Conservation (phyloP, 2,329 filamentous ascomycete species). For the Phyllosticta ampelicida region DNA sequence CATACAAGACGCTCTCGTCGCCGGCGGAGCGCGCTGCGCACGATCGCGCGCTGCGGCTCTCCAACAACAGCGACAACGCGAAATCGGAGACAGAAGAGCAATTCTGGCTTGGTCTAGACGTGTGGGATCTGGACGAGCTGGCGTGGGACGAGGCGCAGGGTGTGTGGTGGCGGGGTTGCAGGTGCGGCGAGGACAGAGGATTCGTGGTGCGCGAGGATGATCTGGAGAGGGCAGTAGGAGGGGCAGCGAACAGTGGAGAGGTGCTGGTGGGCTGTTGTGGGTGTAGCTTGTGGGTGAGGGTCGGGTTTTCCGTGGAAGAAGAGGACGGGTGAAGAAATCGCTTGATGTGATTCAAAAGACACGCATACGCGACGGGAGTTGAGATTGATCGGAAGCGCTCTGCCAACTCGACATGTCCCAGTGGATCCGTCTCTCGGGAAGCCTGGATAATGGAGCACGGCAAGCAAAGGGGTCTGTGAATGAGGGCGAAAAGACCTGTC, state of each 20-base stretch:
- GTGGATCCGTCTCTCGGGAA: no score
- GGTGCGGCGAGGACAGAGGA: constrained; percentile 48
- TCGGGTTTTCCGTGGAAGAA: constrained; percentile 46
- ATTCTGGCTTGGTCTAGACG: constrained; percentile 6
- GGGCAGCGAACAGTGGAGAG: constrained; percentile 26
- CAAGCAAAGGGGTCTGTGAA: no score
- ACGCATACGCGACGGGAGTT: background rate
- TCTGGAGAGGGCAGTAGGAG: constrained; percentile 38
- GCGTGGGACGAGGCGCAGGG: constrained; percentile 25
- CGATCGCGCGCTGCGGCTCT: constrained; percentile 22
- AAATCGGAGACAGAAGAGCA: constrained; percentile 3
- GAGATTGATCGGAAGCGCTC: no score
- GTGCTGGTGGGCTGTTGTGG: constrained; percentile 50
- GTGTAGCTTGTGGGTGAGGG: constrained; percentile 53
- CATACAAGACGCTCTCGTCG: constrained; percentile 44
- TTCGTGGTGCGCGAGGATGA: constrained; percentile 46
- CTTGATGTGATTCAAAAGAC: background rate
- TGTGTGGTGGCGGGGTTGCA: constrained; percentile 43
- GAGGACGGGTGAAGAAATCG: constrained; percentile 13
- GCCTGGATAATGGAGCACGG: no score
- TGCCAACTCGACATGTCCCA: no score
- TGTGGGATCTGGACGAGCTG: constrained; percentile 9
- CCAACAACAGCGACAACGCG: background rate
- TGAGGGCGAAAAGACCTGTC: no score
- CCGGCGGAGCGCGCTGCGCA: constrained; percentile 36